Conservation (phyloP, 345 rosid species). For the Cardamine resedifolia region DNA sequence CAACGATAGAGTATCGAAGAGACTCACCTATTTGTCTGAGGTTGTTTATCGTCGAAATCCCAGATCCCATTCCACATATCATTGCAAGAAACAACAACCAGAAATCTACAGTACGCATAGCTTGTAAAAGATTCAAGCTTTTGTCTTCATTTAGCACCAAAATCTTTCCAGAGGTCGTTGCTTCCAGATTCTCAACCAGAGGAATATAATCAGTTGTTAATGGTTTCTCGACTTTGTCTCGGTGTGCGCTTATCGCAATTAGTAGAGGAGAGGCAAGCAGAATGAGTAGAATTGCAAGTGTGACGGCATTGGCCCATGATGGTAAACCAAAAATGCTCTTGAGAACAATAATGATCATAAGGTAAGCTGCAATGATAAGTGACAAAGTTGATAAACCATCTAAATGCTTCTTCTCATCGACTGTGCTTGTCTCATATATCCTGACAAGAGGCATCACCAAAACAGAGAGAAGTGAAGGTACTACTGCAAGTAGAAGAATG, state of each 20-base stretch:
- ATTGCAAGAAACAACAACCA: slow-evolving; percentile 75
- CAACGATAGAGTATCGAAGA: slow-evolving; percentile 49
- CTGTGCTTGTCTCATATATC: slow-evolving; percentile 46
- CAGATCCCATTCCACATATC: slow-evolving; percentile 79
- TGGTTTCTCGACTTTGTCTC: slow-evolving; percentile 33
- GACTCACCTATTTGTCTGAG: slow-evolving; percentile 84
- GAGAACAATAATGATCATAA: slow-evolving; percentile 50
- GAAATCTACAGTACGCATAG: slow-evolving; percentile 52
- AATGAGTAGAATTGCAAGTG: slow-evolving; percentile 48
- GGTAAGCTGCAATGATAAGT: slow-evolving; percentile 58
- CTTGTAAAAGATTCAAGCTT: slow-evolving; percentile 54
- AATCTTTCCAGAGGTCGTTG: slow-evolving; percentile 12
- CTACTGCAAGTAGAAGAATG: slow-evolving; percentile 67
- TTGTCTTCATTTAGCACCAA: slow-evolving; percentile 21
- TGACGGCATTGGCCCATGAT: slow-evolving; percentile 44
- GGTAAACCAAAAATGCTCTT: slow-evolving; percentile 54
- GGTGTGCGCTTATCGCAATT: slow-evolving; percentile 49
- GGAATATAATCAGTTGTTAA: slow-evolving; percentile 11
- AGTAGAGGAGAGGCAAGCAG: slow-evolving; percentile 57
- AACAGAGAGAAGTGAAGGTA: slow-evolving; percentile 59
- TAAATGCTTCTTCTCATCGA: slow-evolving; percentile 66
- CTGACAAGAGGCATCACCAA: slow-evolving; percentile 60
- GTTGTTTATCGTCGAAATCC: slow-evolving; percentile 73
- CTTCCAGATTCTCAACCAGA: slow-evolving; percentile 19
- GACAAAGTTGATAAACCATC: slow-evolving; percentile 69